A percentile compares a stretch with the other conserved stretches of the same genome.
phyloP scores from a whole-genome alignment of 2,329 filamentous ascomycete genomes.

The Ophiostoma ulmi region DNA sequence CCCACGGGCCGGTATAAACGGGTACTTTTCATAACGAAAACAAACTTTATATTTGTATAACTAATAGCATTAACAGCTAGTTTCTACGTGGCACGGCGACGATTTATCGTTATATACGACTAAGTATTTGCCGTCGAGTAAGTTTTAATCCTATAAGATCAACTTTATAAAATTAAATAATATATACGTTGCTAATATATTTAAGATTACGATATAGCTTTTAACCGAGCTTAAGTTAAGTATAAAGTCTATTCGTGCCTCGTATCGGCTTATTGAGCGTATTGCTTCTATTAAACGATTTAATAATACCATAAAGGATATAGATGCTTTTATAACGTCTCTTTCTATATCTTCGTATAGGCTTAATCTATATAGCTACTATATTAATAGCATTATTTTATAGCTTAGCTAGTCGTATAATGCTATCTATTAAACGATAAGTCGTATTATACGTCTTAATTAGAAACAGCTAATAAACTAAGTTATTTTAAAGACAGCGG shows the following conservation, averaged over 20 bases:
- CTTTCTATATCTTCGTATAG: neutral
- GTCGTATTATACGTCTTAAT: neutral
- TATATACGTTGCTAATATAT: too few relatives aligned
- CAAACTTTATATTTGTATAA: neutral
- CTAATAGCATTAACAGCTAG: neutral
- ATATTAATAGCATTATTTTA: neutral
- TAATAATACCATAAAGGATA: neutral
- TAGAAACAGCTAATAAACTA: neutral
- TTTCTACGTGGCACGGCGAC: neutral
- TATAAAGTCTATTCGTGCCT: neutral
- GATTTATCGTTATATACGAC: neutral
- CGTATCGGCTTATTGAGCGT: neutral
- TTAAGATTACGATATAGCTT: neutral
- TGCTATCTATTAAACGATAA: neutral
- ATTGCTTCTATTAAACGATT: neutral
- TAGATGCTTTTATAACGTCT: neutral
- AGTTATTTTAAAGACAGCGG: neutral
- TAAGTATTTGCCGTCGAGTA: neutral
- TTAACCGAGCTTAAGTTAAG: neutral
- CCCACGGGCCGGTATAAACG: neutral
- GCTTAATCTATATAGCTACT: neutral
- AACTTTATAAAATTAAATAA: neutral
- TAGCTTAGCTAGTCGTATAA: neutral
- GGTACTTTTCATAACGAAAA: neutral
- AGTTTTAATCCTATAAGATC: neutral